A percentile compares a stretch with the other conserved stretches of the same genome.
Evolutionary conservation across 2,329 filamentous ascomycete species (phyloP).

Genomic region (Ophiocordyceps australis): DNA sequence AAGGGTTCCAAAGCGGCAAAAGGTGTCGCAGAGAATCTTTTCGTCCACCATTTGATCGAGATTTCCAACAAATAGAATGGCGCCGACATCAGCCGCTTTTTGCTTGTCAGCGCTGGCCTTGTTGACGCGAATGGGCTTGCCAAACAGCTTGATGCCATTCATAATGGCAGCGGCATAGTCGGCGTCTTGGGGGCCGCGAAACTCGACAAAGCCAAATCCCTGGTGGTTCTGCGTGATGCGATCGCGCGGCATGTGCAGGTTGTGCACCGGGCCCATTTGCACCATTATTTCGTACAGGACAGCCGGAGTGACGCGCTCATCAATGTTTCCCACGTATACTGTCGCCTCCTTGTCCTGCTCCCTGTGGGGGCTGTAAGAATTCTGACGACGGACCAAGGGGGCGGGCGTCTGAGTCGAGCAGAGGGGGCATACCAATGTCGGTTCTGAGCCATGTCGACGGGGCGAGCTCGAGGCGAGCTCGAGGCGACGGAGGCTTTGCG

Average conservation of each 20-base stretch:
- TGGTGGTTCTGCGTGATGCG: conserved; percentile 93
- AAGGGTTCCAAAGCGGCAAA: conserved; percentile 77
- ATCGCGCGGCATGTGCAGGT: conserved; percentile 96
- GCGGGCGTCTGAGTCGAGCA: neutral
- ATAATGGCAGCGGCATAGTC: conserved; percentile 94
- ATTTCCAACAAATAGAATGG: conserved; percentile 93
- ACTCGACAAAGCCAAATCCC: conserved; percentile 98
- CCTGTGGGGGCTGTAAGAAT: conserved; percentile 25
- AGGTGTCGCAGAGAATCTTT: conserved; percentile 86
- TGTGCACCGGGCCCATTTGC: conserved; percentile 91
- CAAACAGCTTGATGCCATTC: conserved; percentile 86
- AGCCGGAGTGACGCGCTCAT: conserved; percentile 82
- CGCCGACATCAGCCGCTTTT: conserved; percentile 81
- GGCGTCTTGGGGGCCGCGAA: conserved; percentile 85
- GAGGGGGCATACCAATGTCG: conserved; percentile 51
- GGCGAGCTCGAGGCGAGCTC: no score
- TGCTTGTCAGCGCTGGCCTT: conserved; percentile 87
- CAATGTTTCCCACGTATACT: conserved; percentile 95
- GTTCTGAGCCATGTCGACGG: conserved; percentile 42
- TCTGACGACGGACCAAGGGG: neutral
- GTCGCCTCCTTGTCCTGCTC: conserved; percentile 98
- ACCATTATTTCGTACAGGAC: conserved; percentile 97
- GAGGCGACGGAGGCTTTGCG: no score
- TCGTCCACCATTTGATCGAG: conserved; percentile 89
- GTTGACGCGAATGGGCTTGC: conserved; percentile 92